Base-by-base conservation (phyloP, 2,329 filamentous ascomycete species). In the Corynespora cassiicola region DNA sequence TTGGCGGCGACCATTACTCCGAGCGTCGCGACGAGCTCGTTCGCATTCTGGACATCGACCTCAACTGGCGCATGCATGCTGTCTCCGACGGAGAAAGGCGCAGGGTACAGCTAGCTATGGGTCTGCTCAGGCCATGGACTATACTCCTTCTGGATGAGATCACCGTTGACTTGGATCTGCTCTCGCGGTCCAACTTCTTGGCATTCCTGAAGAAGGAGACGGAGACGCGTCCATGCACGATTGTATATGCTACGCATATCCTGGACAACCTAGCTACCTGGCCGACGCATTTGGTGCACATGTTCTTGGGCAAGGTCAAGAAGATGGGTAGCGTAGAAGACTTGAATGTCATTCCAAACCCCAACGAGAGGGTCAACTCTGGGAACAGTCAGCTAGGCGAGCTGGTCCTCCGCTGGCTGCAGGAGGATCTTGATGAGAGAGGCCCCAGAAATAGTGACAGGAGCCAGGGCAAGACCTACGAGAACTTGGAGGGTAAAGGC, bases 161-260 rank as follows among this genome's bases (percentile, higher is more conserved):
- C 67, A 99, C 94, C 1, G 94, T 99, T 7, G 94, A 99, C 68
- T 75, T 99, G 45, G 94, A 99, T 69, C 79, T 99, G 41, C 79
- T 96, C 44, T 88, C 83, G 38, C 81, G 94, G 11, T 85, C 84
- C 56, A 86, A 91, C 64, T 99, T 99, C 67, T 77, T 99, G 20
- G 77, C 73, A 27, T 99, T 92, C 75, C 71, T 99, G 61, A 90
- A 90, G 71, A 76, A 77, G 43, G 94, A 99, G 81, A 96, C 92
- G 0, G 87, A 92, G 71, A 75, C 65, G 6, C 78, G 92, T 36
- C 78, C 83, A 24, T 96, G 91, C 65, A 96, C 94, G 4, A 88
- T 99, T 56, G 90, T 99, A 19, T 99, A 99, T 66, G 94, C 94
- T 6, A 99, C 94, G 10, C 94, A 99, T 70, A 96, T 99, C 50